phyloP scores from a whole-genome alignment of 305 asterid species.

The Rubia occidens region DNA sequence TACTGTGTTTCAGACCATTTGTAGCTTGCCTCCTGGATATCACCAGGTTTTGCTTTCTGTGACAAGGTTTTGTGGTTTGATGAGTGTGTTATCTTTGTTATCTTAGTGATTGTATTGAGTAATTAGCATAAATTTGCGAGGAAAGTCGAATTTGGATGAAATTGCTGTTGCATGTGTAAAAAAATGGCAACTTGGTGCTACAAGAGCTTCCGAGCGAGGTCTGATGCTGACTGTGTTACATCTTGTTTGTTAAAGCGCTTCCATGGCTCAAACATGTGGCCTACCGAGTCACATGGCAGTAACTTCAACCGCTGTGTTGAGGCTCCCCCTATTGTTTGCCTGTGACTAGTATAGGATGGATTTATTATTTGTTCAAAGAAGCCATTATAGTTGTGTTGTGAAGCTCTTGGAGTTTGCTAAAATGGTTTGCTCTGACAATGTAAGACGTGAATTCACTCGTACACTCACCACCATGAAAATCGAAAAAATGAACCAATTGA shows the following conservation, averaged over 20 bases:
- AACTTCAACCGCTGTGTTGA: no score
- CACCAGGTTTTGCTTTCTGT: constrained; percentile 60
- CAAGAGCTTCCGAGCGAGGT: background rate
- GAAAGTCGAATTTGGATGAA: background rate
- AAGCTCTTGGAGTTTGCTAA: background rate
- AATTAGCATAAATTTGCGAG: background rate
- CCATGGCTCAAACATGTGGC: background rate
- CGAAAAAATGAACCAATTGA: background rate
- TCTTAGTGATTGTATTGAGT: background rate
- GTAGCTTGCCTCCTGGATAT: constrained; percentile 77
- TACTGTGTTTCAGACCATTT: constrained; percentile 79
- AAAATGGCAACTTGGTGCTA: background rate
- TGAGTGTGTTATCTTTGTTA: background rate
- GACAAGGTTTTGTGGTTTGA: background rate
- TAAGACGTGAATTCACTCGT: background rate
- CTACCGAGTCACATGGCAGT: no score
- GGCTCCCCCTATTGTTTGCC: background rate
- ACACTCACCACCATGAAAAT: background rate
- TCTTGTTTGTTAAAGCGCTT: background rate
- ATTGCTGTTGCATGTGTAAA: background rate
- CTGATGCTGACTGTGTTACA: no score
- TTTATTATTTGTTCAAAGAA: background rate
- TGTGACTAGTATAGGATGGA: constrained; percentile 3
- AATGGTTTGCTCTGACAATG: background rate
- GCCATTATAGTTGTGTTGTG: background rate